Conservation (phyloP, 2,329 filamentous ascomycete species). For the Emergomyces africanus region DNA sequence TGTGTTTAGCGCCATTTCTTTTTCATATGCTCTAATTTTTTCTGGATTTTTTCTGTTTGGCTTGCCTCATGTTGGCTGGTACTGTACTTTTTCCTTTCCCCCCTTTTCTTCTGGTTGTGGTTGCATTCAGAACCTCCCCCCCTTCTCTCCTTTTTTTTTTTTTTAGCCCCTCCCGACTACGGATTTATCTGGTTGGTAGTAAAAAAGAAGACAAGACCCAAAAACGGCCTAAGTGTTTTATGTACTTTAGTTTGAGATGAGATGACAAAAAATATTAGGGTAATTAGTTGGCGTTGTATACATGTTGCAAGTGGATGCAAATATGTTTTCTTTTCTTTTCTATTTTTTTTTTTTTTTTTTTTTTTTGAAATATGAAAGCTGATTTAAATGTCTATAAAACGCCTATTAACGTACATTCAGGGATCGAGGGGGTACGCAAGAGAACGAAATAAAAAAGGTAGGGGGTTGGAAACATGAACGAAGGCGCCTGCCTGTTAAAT, state of each 20-base stretch:
- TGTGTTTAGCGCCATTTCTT: constrained; percentile 3
- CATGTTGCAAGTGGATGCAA: background rate
- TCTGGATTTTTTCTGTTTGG: background rate
- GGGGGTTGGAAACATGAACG: no score
- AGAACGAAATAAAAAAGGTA: no score
- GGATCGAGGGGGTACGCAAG: no score
- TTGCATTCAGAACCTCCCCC: background rate
- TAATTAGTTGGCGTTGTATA: background rate
- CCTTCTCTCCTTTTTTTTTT: no score
- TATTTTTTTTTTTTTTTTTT: no score
- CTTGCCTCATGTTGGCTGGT: background rate
- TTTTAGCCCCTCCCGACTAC: background rate
- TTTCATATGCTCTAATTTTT: background rate
- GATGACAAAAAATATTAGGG: background rate
- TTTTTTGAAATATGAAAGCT: no score
- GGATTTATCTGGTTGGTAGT: background rate
- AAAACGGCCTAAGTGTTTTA: background rate
- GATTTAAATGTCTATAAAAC: background rate
- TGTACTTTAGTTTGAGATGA: background rate
- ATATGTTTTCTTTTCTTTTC: no score
- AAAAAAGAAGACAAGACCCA: background rate
- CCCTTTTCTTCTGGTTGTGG: background rate
- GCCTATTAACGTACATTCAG: no score
- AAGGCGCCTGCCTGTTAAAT: no score
- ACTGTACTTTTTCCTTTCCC: background rate